Percentiles rank a stretch among this genome's conserved stretches.
These are phyloP conservation scores for Talaromyces adpressus DNA, from an alignment of 495 filamentous ascomycete species.

Conservation along the genomic window DNA sequence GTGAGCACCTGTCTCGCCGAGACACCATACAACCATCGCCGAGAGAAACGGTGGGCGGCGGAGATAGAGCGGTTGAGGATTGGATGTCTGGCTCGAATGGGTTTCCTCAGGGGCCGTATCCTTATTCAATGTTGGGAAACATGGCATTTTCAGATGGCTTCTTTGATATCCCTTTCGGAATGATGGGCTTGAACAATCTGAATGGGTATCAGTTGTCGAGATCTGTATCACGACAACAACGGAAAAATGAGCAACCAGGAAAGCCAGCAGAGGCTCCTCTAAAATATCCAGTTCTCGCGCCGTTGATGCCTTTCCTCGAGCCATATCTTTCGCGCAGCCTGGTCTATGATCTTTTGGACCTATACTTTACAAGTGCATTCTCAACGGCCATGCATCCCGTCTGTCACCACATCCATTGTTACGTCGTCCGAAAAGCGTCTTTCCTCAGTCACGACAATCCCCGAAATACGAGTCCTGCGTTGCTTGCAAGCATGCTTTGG, in stretches of 20 bases:
- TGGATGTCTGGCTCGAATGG: constrained; percentile 11
- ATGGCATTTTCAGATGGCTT: constrained; percentile 5
- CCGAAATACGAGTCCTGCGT: constrained; percentile 74
- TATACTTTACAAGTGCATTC: constrained; percentile 83
- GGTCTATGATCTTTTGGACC: constrained; percentile 77
- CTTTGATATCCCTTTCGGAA: constrained; percentile 4
- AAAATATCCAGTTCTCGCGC: constrained; percentile 81
- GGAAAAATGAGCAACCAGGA: constrained; percentile 12
- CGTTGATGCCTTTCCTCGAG: constrained; percentile 70
- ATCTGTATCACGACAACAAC: constrained; percentile 11
- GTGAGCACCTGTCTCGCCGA: constrained; percentile 21
- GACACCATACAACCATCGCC: constrained; percentile 16
- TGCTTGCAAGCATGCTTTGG: constrained; percentile 93
- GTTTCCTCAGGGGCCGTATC: not conserved
- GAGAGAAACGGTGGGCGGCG: constrained; percentile 6
- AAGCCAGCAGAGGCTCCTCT: constrained; percentile 28
- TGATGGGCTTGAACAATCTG: constrained; percentile 5
- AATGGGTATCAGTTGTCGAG: constrained; percentile 8
- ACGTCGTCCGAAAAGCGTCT: constrained; percentile 82
- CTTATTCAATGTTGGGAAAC: not conserved
- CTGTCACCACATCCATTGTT: constrained; percentile 87
- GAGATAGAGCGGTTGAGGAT: constrained; percentile 9
- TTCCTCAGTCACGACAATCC: constrained; percentile 76
- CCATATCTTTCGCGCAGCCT: constrained; percentile 68
- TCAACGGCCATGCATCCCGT: constrained; percentile 80